phyloP scores from a whole-genome alignment of 2,329 filamentous ascomycete species.

The Penicillium sp. region DNA sequence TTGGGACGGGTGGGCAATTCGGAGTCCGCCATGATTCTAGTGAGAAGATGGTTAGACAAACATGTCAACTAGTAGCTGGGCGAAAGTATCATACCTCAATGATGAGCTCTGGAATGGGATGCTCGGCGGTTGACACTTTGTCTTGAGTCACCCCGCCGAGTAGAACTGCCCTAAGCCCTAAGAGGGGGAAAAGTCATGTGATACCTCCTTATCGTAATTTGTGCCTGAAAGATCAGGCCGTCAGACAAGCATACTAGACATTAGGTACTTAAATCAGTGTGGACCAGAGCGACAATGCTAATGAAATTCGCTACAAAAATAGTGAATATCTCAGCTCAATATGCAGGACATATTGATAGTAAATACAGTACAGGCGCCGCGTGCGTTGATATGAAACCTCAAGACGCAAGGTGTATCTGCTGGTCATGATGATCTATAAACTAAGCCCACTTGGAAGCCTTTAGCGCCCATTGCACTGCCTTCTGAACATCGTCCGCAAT shows the following conservation, averaged over 20 bases:
- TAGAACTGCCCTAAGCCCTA: constrained; percentile 37
- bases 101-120: constrained; percentile 15
- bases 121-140: constrained; percentile 18
- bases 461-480: constrained; percentile 75
- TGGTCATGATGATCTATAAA: not conserved
- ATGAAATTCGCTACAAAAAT: not conserved
- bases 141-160: constrained; percentile 37
- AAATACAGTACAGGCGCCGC: not conserved
- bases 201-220: not conserved
- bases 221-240: constrained; percentile 1
- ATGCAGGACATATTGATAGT: too few species aligned
- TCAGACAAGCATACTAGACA: not conserved
- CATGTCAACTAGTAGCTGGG: not conserved
- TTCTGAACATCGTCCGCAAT: constrained; percentile 74
- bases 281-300: not conserved
- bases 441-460: constrained; percentile 48
- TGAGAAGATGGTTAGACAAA: not conserved
- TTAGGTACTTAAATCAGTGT: not conserved
- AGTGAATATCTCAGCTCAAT: too few species aligned
- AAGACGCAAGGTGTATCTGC: not conserved
- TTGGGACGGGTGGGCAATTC: constrained; percentile 44
- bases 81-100: constrained; percentile 20
- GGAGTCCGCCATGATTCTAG: constrained; percentile 40
- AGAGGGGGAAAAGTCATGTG: constrained; percentile 30
- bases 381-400: not conserved